phyloP scores from a whole-genome alignment of 768 basidiomycete species.

The Lactarius evosmus region DNA sequence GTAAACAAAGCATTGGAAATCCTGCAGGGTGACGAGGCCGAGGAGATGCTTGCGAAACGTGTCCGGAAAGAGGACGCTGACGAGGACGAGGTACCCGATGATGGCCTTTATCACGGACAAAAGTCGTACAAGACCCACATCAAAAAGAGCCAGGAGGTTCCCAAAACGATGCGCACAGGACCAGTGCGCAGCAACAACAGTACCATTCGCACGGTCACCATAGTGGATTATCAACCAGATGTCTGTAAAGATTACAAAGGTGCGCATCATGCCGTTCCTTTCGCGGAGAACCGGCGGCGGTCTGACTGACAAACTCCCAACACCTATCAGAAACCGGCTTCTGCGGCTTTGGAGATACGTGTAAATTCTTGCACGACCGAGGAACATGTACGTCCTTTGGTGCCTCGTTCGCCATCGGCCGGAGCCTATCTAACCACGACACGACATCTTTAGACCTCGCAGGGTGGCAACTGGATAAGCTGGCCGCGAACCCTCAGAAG shows the following conservation, averaged over 20 bases:
- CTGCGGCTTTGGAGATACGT: constrained; percentile 98
- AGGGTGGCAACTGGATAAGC: constrained; percentile 97
- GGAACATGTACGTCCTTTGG: constrained; percentile 71
- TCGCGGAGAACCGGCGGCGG: background rate
- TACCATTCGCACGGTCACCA: constrained; percentile 92
- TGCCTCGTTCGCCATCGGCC: constrained; percentile 23
- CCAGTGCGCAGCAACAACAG: constrained; percentile 66
- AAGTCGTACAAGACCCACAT: constrained; percentile 77
- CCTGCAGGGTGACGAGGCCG: constrained; percentile 76
- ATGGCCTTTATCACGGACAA: constrained; percentile 85
- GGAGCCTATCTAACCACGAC: constrained; percentile 3
- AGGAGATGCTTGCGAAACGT: constrained; percentile 71
- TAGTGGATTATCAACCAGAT: constrained; percentile 97
- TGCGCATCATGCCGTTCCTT: constrained; percentile 41
- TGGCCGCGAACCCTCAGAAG: constrained; percentile 73
- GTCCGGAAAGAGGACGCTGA: constrained; percentile 53
- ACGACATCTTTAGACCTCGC: constrained; percentile 84
- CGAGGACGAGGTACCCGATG: constrained; percentile 64
- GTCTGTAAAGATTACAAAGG: constrained; percentile 99
- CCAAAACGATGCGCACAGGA: constrained; percentile 83
- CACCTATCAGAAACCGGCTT: constrained; percentile 87
- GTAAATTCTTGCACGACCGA: constrained; percentile 98
- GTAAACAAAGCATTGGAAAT: constrained; percentile 69
- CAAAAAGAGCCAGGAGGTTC: constrained; percentile 77
- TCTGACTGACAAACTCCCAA: constrained; percentile 9